Evolutionary conservation across 1,139 yeast genomes (phyloP).

Genomic region (Magnusiomyces sp.): DNA sequence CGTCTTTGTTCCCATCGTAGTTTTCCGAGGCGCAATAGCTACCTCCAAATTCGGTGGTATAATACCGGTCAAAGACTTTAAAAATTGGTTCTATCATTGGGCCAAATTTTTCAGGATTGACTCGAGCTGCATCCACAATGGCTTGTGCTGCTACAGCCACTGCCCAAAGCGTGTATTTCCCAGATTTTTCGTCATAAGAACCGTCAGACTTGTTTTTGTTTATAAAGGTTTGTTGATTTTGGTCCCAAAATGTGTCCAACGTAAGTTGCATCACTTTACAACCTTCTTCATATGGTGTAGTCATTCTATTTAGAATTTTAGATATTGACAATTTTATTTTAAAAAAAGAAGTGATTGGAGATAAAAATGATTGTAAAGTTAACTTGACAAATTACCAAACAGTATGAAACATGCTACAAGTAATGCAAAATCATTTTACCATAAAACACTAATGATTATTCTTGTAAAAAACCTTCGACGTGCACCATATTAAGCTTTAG

Average conservation of each 20-base stretch:
- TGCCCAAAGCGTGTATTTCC: conserved; percentile 58
- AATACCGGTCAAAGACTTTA: conserved; percentile 44
- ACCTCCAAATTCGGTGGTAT: conserved; percentile 43
- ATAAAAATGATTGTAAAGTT: no score
- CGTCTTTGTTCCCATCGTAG: conserved; percentile 49
- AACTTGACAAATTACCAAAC: no score
- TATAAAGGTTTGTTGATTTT: conserved; percentile 17
- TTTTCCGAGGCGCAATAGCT: conserved; percentile 55
- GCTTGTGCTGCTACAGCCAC: conserved; percentile 58
- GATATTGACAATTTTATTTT: no score
- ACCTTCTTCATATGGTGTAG: no score
- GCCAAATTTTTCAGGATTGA: conserved; percentile 47
- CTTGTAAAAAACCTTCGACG: no score
- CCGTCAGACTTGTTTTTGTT: conserved; percentile 34
- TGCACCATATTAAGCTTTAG: no score
- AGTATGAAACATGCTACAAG: no score
- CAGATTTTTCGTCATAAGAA: conserved; percentile 44
- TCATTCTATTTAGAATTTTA: no score
- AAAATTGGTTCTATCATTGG: conserved; percentile 52
- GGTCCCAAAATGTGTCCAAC: conserved; percentile 26
- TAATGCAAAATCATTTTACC: no score
- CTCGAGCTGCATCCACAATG: conserved; percentile 51
- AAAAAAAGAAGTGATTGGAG: no score
- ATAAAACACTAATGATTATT: no score
- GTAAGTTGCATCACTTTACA: no score